These are phyloP conservation scores for Phlebiopsis gigantea DNA, from an alignment of 768 basidiomycete species.

Conservation along the genomic window DNA sequence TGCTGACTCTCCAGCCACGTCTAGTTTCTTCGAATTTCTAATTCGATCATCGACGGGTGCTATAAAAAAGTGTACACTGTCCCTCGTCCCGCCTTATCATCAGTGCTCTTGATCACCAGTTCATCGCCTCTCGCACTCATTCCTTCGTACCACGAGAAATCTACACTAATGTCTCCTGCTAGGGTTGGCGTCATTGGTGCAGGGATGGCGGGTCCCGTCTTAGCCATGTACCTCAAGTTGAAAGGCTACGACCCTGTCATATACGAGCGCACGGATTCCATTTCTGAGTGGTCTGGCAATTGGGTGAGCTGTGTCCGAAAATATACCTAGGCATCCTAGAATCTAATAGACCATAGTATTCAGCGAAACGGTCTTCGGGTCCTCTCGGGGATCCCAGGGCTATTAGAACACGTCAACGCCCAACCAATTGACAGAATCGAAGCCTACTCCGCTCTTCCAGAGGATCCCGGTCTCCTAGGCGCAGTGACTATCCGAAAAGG, in stretches of 20 bases:
- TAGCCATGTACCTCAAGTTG: constrained; percentile 4
- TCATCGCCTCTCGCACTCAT: not conserved
- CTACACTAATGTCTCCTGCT: not conserved
- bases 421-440: not conserved
- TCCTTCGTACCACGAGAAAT: no score
- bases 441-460: constrained; percentile 9
- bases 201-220: constrained; percentile 1
- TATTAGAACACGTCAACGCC: constrained; percentile 4
- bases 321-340: no score
- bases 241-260: constrained; percentile 3
- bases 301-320: constrained; percentile 18
- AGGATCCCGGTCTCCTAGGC: constrained; percentile 6
- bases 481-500: not conserved
- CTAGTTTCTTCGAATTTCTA: not conserved
- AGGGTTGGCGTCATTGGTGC: constrained; percentile 1
- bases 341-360: not conserved
- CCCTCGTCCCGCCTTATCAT: not conserved
- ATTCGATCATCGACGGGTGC: not conserved
- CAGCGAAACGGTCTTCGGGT: constrained; percentile 7
- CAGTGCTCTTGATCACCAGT: not conserved
- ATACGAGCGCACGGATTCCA: constrained; percentile 5
- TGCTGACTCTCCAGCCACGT: not conserved
- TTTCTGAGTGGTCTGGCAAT: constrained; percentile 26
- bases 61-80: not conserved
- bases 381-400: constrained; percentile 8